Conservation (phyloP, 2,329 filamentous ascomycete species). For the Chaetomium strumarium region DNA sequence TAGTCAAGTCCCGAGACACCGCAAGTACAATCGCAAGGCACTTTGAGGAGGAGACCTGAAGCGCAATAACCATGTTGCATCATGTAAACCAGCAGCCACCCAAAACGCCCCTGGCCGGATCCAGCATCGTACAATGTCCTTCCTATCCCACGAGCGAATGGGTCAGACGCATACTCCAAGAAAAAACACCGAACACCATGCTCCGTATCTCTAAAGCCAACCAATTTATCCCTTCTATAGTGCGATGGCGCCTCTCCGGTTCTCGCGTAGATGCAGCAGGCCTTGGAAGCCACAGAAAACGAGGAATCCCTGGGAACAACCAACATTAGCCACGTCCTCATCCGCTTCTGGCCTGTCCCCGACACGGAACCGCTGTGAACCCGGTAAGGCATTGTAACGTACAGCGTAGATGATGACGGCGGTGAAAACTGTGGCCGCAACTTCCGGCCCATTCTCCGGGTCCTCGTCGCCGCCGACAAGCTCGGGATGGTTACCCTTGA, state of each 20-base stretch:
- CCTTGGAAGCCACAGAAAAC: constrained; percentile 90
- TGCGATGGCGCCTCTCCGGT: constrained; percentile 55
- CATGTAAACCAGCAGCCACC: neutral
- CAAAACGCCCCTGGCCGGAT: constrained; percentile 4
- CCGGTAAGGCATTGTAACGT: constrained; percentile 37
- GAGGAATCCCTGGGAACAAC: constrained; percentile 63
- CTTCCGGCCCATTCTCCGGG: constrained; percentile 66
- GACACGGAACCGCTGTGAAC: no score
- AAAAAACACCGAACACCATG: constrained; percentile 20
- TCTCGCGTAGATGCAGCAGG: constrained; percentile 76
- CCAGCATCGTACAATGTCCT: constrained; percentile 8
- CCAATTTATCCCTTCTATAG: constrained; percentile 16
- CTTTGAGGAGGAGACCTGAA: neutral
- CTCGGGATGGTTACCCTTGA: constrained; percentile 72
- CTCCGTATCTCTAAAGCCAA: constrained; percentile 8
- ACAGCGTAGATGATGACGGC: constrained; percentile 87
- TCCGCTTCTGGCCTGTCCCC: neutral
- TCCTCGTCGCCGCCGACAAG: constrained; percentile 71
- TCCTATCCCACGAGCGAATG: neutral
- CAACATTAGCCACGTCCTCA: constrained; percentile 13
- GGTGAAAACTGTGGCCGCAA: constrained; percentile 79
- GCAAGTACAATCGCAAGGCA: neutral
- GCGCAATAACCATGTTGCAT: neutral
- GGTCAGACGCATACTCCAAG: constrained; percentile 1
- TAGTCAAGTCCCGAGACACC: neutral